Evolutionary conservation across 2,329 filamentous ascomycete genomes (phyloP).

Genomic region (Fonsecaea pugnacius): DNA sequence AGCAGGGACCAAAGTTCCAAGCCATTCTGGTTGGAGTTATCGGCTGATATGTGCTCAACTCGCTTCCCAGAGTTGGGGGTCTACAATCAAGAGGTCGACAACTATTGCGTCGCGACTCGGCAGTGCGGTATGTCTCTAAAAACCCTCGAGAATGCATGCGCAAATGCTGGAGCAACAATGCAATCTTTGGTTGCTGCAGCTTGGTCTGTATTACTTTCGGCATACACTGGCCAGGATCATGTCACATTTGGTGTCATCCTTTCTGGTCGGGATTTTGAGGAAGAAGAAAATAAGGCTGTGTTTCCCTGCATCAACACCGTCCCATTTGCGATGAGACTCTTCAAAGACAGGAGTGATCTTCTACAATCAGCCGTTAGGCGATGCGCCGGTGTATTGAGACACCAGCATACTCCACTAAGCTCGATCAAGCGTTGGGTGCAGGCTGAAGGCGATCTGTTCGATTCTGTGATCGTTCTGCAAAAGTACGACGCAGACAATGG

Average conservation of each 20-base stretch:
- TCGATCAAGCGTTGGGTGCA: conserved; percentile 74
- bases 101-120: conserved; percentile 43
- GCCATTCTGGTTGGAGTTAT: conserved; percentile 67
- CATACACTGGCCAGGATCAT: conserved; percentile 74
- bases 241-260: conserved; percentile 81
- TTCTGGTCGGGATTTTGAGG: conserved; percentile 68
- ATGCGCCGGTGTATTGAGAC: conserved; percentile 67
- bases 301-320: conserved; percentile 85
- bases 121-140: conserved; percentile 47
- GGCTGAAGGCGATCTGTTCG: conserved; percentile 71
- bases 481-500: conserved; percentile 50
- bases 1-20: conserved; percentile 40
- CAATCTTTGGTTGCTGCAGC: conserved; percentile 76
- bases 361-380: conserved; percentile 67
- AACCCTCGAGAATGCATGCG: conserved; percentile 62
- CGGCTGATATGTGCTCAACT: conserved; percentile 61
- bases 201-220: conserved; percentile 75
- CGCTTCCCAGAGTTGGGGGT: conserved; percentile 79
- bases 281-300: conserved; percentile 59
- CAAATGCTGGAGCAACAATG: conserved; percentile 66
- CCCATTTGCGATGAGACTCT: conserved; percentile 68
- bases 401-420: conserved; percentile 73
- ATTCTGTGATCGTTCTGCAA: conserved; percentile 85
- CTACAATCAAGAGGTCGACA: conserved; percentile 48
- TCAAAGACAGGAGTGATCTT: conserved; percentile 60